phyloP scores from a whole-genome alignment of 2,329 filamentous ascomycete species.

The Massarina eburnea region DNA sequence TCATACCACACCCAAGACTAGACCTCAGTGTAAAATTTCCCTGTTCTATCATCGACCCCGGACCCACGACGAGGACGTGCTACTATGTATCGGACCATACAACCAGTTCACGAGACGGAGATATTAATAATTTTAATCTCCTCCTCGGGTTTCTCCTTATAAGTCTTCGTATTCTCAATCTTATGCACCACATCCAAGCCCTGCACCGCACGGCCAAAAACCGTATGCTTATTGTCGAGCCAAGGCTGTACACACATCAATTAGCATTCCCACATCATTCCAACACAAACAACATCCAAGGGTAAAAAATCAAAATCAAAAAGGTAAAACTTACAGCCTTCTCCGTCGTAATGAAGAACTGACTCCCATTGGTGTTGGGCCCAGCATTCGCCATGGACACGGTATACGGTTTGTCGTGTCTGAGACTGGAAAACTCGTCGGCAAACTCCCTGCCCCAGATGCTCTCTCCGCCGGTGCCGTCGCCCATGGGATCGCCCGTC shows the following conservation, averaged over 20 bases:
- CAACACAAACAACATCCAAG: constrained; percentile 6
- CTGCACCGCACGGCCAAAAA: constrained; percentile 88
- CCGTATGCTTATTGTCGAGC: constrained; percentile 94
- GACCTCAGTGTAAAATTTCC: not conserved
- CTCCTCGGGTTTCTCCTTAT: constrained; percentile 91
- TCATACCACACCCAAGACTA: not conserved
- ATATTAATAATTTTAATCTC: constrained; percentile 98
- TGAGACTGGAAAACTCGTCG: constrained; percentile 88
- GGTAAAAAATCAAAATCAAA: not conserved
- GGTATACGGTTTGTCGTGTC: constrained; percentile 95
- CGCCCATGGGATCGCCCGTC: constrained; percentile 80
- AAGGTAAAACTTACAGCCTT: constrained; percentile 69
- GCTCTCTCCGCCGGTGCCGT: constrained; percentile 86
- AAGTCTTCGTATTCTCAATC: constrained; percentile 87
- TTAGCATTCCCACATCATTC: constrained; percentile 18
- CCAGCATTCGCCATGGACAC: constrained; percentile 98
- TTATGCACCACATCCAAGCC: constrained; percentile 93
- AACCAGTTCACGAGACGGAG: constrained; percentile 31
- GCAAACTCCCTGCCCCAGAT: constrained; percentile 93
- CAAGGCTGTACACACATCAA: constrained; percentile 66
- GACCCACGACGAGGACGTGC: too few relatives aligned
- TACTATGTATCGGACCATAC: too few relatives aligned
- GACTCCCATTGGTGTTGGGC: constrained; percentile 90
- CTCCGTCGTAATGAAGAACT: constrained; percentile 98
- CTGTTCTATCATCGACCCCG: not conserved